A percentile compares a stretch with the other conserved stretches of the same genome.
Evolutionary conservation across 495 filamentous ascomycete genomes (phyloP).

Genomic region (Talaromyces proteolyticus): DNA sequence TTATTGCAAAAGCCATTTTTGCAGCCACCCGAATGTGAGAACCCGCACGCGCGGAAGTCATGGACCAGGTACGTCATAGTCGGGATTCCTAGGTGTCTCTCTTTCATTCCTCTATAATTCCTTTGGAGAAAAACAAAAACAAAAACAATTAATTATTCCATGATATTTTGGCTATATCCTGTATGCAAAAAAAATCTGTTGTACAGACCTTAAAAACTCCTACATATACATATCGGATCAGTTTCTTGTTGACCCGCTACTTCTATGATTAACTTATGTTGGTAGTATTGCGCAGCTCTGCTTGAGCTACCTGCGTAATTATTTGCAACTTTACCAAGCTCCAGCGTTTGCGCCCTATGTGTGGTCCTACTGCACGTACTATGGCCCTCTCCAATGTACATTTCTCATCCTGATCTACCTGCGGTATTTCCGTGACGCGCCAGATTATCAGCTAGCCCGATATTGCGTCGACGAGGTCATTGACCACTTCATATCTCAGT

Average conservation of each 20-base stretch:
- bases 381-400: conserved; percentile 8
- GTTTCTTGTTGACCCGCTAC: too few species aligned
- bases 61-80: conserved; percentile 2
- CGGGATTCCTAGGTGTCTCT: too few species aligned
- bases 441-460: background rate
- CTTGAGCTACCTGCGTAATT: conserved; percentile 5
- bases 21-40: background rate
- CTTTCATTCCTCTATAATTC: too few species aligned
- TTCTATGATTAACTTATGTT: background rate
- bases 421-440: background rate
- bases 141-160: too few species aligned
- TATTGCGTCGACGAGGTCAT: background rate
- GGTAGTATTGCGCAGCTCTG: conserved; percentile 4
- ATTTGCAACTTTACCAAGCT: conserved; percentile 6
- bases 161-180: too few species aligned
- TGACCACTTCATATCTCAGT: background rate
- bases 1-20: conserved; percentile 3
- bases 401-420: conserved; percentile 6
- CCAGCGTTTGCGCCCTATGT: conserved; percentile 11
- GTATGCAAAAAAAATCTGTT: too few species aligned
- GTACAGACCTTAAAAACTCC: too few species aligned
- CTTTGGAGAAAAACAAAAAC: too few species aligned
- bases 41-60: background rate
- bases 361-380: conserved; percentile 10
- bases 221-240: too few species aligned